Evolutionary conservation across 2,329 filamentous ascomycete species (phyloP).

Genomic region (Pseudogymnoascus sp.): DNA sequence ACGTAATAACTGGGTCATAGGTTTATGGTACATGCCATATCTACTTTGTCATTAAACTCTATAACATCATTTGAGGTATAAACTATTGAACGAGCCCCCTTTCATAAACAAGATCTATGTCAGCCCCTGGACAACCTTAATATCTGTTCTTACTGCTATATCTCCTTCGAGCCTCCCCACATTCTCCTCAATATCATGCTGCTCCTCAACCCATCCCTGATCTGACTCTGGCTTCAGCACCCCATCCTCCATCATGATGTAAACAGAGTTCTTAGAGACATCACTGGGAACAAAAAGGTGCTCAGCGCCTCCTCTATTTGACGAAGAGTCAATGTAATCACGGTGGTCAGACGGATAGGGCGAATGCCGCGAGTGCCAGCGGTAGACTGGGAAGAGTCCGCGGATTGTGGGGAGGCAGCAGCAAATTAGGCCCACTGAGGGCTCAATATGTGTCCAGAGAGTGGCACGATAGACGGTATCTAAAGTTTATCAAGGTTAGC

Average conservation of each 20-base stretch:
- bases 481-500: background rate
- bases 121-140: background rate
- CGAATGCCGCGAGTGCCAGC: background rate
- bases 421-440: constrained; percentile 2
- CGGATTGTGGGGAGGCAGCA: constrained; percentile 4
- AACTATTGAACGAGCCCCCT: background rate
- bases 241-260: background rate
- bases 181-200: background rate
- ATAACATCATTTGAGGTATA: background rate
- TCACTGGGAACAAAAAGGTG: background rate
- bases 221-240: background rate
- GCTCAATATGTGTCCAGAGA: constrained; percentile 8
- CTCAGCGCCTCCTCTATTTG: background rate
- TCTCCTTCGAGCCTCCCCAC: background rate
- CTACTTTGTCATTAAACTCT: background rate
- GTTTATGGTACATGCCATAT: background rate
- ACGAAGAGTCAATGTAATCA: background rate
- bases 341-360: background rate
- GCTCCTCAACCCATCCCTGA: background rate
- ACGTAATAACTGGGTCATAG: background rate
- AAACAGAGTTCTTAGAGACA: background rate
- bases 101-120: background rate
- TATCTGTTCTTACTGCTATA: background rate
- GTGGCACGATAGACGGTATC: background rate
- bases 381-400: background rate